Base-by-base conservation (phyloP, 140 eudicot genomes). In the Eryngium alpinum region DNA sequence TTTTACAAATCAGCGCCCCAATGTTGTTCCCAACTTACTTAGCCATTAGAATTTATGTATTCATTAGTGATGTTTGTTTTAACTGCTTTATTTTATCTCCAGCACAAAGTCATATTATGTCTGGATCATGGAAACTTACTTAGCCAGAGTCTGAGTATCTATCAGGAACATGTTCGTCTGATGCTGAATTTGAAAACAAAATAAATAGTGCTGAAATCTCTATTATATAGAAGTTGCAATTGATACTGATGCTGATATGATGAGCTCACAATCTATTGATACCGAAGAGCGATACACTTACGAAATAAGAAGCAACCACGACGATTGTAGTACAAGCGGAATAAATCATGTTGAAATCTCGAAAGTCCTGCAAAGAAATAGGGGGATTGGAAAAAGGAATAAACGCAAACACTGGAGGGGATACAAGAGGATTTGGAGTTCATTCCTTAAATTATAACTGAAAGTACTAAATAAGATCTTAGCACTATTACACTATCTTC, bases 331-430 rank as follows among this genome's bases (percentile, higher is more conserved):
- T 84, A 96, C 99, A 29, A 96, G 98, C 72, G 90, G 89, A 51
- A 84, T 81, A 10, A 88, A 81, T 62, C 97, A 86, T 53, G 82
- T 79, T 66, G 87, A 83, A 76, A 86, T 84, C 77, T 84, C 86
- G 29, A 87, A 90, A 84, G 34, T 81, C 79, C 62, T 88, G 81
- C 96, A 86, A 77, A 87, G 89, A 89, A 85, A 77, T 78, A 89
- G 91, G 49, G 90, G 86, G 77, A 79, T 77, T 78, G 86, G 82
- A 27, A 96, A 90, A 27, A 84, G 94, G 80, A 92, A 91, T 80
- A 93, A 92, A 76, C 98, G 99, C 63, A 96, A 96, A 83, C 88
- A 98, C 71, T 96, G 99, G 99, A 91, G 88, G 78, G 97, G 31
- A 93, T 98, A 88, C 79, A 90, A 51, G 98, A 91, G 43, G 81